Percentiles rank a stretch among this genome's conserved stretches.
phyloP scores from a whole-genome alignment of 306 rosid species.

The Spatholobus suberectus region DNA sequence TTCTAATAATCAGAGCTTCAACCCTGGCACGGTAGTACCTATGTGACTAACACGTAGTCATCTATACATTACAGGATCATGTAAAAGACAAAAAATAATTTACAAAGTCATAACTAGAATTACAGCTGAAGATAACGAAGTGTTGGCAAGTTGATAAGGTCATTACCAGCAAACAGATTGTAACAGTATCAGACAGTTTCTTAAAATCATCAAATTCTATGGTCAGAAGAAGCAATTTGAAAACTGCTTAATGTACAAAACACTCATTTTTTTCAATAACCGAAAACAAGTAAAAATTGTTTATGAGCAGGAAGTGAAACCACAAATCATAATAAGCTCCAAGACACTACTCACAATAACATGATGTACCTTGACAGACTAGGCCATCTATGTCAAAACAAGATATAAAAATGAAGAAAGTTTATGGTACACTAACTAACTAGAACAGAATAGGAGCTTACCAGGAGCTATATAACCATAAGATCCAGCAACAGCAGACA shows the following conservation, averaged over 20 bases:
- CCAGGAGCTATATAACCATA: slow-evolving; percentile 99
- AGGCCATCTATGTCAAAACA: background rate
- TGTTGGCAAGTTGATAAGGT: background rate
- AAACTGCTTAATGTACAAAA: slow-evolving; percentile 16
- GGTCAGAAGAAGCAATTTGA: slow-evolving; percentile 10
- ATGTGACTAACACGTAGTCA: background rate
- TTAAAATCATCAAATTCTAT: background rate
- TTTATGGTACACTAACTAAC: background rate
- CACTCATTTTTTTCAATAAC: slow-evolving; percentile 13
- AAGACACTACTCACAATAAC: background rate
- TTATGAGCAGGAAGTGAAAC: background rate
- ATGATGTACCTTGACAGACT: background rate
- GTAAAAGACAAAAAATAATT: background rate
- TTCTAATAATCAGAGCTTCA: background rate
- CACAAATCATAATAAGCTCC: background rate
- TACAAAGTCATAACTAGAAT: background rate
- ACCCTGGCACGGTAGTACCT: background rate
- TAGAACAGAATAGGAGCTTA: slow-evolving; percentile 44
- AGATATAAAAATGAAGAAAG: background rate
- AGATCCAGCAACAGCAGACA: slow-evolving; percentile 99
- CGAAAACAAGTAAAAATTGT: background rate
- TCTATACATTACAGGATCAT: background rate
- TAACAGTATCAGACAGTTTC: background rate
- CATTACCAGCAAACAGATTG: background rate
- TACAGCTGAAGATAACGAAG: background rate